A percentile compares a stretch with the other conserved stretches of the same genome.
phyloP scores from a whole-genome alignment of 2,329 filamentous ascomycete genomes.

The Blastomyces gilchristii region DNA sequence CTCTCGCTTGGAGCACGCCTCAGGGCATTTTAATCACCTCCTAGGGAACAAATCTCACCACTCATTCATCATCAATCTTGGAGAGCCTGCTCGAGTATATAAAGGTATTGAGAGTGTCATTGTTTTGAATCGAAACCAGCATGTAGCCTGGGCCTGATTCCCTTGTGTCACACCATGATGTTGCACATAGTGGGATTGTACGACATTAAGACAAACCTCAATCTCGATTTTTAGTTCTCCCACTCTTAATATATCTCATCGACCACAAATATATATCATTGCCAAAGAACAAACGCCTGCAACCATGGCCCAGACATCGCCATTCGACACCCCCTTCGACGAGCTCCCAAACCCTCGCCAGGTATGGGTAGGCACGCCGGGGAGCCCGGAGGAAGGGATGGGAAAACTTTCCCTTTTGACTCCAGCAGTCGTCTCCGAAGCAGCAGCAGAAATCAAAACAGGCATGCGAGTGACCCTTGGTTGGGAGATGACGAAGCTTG shows the following conservation, averaged over 20 bases:
- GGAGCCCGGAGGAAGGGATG: conserved; percentile 43
- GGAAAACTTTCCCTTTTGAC: conserved; percentile 45
- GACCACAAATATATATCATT: not conserved
- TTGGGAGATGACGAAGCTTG: conserved; percentile 48
- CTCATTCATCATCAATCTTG: not conserved
- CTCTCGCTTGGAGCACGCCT: not conserved
- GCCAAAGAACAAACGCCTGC: not conserved
- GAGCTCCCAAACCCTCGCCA: conserved; percentile 40
- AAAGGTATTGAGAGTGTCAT: not conserved
- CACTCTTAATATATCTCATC: not conserved
- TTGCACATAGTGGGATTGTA: conserved; percentile 3
- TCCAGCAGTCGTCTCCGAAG: conserved; percentile 41
- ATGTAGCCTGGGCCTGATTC: not conserved
- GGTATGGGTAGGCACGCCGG: conserved; percentile 40
- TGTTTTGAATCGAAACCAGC: not conserved
- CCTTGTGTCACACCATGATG: not conserved
- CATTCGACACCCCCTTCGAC: conserved; percentile 32
- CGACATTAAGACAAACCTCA: not conserved
- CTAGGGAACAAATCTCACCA: not conserved
- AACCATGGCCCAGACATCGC: conserved; percentile 10
- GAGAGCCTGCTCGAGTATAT: not conserved
- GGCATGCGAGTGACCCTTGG: conserved; percentile 44
- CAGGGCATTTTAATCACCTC: not conserved
- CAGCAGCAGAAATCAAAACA: conserved; percentile 43
- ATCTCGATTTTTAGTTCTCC: not conserved